Base-by-base conservation (phyloP, 2,329 filamentous ascomycete species). In the Metarhizium rileyi region DNA sequence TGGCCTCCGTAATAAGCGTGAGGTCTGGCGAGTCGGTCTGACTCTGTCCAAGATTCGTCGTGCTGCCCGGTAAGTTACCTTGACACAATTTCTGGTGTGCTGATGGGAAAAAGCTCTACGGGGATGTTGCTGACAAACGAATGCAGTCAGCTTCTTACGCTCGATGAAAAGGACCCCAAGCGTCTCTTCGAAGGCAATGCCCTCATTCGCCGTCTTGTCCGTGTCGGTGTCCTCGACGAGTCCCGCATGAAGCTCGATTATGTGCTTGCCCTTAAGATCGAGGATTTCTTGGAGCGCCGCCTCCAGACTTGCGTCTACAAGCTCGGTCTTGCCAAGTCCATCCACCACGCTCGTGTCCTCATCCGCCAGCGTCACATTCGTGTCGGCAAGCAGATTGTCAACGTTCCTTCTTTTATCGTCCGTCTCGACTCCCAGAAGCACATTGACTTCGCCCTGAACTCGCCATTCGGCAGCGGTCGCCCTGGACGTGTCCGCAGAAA, bases 171-270 rank as follows among this genome's bases (percentile, higher is more conserved):
- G 82, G 93, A 98, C 80, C 93, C 93, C 74, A 97, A 97, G 86
- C 90, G 93, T 78, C 90, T 98, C 63, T 98, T 98, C 83, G 93
- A 98, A 84, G 93, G 93, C 77, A 98, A 98, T 77, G 93, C 93
- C 73, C 84, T 98, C 73, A 98, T 98, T 86, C 93, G 93, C 74
- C 93, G 93, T 87, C 90, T 98, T 63, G 93, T 98, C 63, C 93
- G 93, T 74, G 90, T 97, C 72, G 93, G 93, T 88, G 93, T 98
- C 69, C 89, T 98, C 70, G 93, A 98, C 74, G 93, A 98, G 82
- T 90, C 90, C 73, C 93, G 93, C 84, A 98, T 98, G 93, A 98
- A 96, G 87, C 93, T 98, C 83, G 93, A 98, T 96, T 96, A 98
- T 86, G 93, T 98, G 71, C 80, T 98, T 71, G 93, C 93, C 77